Conservation (phyloP, 2,329 filamentous ascomycete species). For the Cadophora sp. region DNA sequence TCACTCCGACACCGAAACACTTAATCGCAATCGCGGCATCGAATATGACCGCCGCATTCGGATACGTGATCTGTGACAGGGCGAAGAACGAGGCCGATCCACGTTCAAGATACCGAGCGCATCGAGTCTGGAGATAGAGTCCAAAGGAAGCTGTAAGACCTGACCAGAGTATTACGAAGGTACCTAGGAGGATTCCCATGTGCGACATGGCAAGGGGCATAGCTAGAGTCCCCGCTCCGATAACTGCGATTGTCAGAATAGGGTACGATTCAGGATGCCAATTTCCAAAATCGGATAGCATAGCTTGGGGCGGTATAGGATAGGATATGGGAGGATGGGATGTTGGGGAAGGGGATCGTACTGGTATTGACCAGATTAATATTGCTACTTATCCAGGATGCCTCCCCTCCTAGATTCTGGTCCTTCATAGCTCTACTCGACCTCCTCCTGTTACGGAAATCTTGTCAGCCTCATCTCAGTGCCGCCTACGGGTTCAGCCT, state of each 20-base stretch:
- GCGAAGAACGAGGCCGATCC: conserved; percentile 93
- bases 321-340: too few relatives aligned
- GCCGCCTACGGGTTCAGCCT: background rate
- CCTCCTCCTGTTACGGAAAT: conserved; percentile 32
- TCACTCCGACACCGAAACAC: conserved; percentile 96
- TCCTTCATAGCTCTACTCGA: conserved; percentile 65
- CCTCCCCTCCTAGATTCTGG: conserved; percentile 72
- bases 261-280: background rate
- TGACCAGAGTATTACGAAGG: conserved; percentile 88
- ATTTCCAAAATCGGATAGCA: background rate
- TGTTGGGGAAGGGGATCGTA: conserved; percentile 53
- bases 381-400: conserved; percentile 88
- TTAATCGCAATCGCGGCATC: conserved; percentile 96
- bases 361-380: conserved; percentile 97
- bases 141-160: conserved; percentile 89
- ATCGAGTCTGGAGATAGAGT: conserved; percentile 91
- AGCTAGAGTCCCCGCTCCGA: conserved; percentile 88
- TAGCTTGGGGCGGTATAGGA: too few relatives aligned
- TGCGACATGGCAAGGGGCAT: conserved; percentile 96
- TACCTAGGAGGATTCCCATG: conserved; percentile 89
- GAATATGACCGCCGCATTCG: conserved; percentile 93
- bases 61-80: conserved; percentile 95
- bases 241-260: conserved; percentile 60
- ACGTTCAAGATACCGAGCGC: conserved; percentile 89
- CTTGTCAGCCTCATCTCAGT: background rate